These are phyloP conservation scores for Lasiosphaeriaceae sp. DNA, from an alignment of 495 filamentous ascomycete species.

Conservation along the genomic window DNA sequence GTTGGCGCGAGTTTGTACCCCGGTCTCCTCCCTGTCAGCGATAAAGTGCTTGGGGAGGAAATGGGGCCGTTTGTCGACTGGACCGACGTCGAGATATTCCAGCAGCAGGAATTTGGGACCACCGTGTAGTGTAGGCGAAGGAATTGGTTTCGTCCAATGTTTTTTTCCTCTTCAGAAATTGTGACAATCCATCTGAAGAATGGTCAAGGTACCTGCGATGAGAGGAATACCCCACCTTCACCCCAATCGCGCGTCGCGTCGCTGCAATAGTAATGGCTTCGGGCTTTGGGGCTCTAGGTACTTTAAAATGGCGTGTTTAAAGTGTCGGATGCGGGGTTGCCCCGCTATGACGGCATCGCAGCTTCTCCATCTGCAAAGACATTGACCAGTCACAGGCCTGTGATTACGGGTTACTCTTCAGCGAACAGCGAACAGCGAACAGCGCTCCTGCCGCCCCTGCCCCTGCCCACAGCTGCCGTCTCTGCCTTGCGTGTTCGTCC, in stretches of 20 bases:
- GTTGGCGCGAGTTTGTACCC: too few species aligned
- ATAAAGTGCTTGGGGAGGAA: background rate
- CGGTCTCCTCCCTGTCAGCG: too few species aligned
- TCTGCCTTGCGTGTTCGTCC: background rate
- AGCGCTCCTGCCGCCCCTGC: background rate
- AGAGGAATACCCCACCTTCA: too few species aligned
- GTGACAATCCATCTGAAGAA: too few species aligned
- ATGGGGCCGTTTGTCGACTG: background rate
- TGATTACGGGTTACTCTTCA: too few species aligned
- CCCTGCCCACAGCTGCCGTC: background rate
- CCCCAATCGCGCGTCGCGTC: too few species aligned
- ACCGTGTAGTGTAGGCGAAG: too few species aligned
- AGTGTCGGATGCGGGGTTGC: background rate
- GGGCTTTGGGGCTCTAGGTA: background rate
- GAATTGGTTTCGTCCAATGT: too few species aligned
- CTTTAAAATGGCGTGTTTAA: background rate
- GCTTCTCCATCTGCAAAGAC: background rate
- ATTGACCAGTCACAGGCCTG: constrained; percentile 7
- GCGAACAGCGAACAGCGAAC: too few species aligned
- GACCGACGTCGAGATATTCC: background rate
- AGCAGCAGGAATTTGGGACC: background rate
- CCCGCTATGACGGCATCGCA: constrained; percentile 10
- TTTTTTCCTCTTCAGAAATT: too few species aligned
- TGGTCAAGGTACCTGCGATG: too few species aligned
- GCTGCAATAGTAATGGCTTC: too few species aligned